These are phyloP conservation scores for Fusarium denticulatum DNA, from an alignment of 2,329 filamentous ascomycete genomes.

Conservation along the genomic window DNA sequence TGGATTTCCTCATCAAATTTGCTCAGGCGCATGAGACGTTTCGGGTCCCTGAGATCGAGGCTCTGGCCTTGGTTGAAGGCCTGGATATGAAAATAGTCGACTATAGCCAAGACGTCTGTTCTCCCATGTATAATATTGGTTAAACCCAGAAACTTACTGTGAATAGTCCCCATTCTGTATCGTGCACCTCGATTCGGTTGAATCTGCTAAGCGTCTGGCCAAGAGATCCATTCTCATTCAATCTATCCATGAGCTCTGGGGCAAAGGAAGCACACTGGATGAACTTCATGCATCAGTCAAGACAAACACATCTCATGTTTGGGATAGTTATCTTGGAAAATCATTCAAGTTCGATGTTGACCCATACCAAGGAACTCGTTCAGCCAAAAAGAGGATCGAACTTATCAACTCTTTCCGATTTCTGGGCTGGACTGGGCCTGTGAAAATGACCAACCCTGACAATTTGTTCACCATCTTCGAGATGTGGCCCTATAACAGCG, in stretches of 20 bases:
- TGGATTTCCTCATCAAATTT: conserved; percentile 90
- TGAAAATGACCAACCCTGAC: conserved; percentile 78
- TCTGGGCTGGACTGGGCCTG: conserved; percentile 79
- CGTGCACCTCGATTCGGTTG: conserved; percentile 72
- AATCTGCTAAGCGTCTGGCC: conserved; percentile 73
- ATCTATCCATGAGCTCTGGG: conserved; percentile 92
- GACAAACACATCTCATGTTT: conserved; percentile 67
- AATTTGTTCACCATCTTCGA: conserved; percentile 85
- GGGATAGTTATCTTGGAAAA: conserved; percentile 69
- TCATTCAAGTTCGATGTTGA: conserved; percentile 90
- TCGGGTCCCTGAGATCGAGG: conserved; percentile 82
- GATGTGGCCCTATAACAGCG: conserved; percentile 72
- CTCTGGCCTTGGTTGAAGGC: conserved; percentile 75
- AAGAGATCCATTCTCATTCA: conserved; percentile 82
- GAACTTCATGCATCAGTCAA: conserved; percentile 74
- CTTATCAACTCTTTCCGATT: conserved; percentile 87
- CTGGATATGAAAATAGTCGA: conserved; percentile 77
- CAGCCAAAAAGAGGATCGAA: conserved; percentile 68
- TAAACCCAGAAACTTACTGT: conserved; percentile 30
- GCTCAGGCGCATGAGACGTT: conserved; percentile 93
- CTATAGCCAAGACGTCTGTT: conserved; percentile 77
- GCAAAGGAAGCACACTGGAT: conserved; percentile 71
- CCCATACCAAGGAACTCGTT: conserved; percentile 79
- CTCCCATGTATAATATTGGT: conserved; percentile 11
- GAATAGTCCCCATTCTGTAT: conserved; percentile 86